Evolutionary conservation across 2,329 filamentous ascomycete genomes (phyloP).

Genomic region (Bipolaris victoriae): DNA sequence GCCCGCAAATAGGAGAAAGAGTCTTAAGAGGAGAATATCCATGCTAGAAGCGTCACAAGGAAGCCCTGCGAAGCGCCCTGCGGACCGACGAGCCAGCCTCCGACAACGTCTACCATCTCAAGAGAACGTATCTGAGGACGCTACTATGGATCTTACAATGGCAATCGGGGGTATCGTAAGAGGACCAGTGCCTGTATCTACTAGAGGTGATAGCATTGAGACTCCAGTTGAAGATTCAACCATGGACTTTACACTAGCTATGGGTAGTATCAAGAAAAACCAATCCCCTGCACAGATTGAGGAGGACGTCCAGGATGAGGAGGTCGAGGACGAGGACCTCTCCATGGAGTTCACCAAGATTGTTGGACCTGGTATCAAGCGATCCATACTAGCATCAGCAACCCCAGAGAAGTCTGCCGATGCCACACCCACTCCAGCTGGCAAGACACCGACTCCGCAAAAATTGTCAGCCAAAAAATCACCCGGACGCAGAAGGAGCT

Average conservation of each 20-base stretch:
- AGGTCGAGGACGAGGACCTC: conserved; percentile 49
- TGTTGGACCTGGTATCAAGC: conserved; percentile 53
- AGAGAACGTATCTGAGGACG: conserved; percentile 48
- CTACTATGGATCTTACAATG: conserved; percentile 50
- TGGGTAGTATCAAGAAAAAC: conserved; percentile 44
- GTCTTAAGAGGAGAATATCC: conserved; percentile 54
- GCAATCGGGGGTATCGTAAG: conserved; percentile 47
- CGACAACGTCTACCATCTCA: conserved; percentile 49
- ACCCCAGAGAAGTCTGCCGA: conserved; percentile 31
- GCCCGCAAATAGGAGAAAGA: conserved; percentile 40
- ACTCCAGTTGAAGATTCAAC: conserved; percentile 43
- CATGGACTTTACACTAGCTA: conserved; percentile 50
- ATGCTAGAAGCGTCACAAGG: conserved; percentile 46
- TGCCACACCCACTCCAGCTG: conserved; percentile 9
- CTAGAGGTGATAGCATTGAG: conserved; percentile 34
- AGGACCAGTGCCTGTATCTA: conserved; percentile 13
- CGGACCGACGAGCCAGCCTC: conserved; percentile 45
- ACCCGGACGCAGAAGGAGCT: conserved; percentile 19
- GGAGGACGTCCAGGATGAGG: conserved; percentile 9
- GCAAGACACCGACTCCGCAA: conserved; percentile 30
- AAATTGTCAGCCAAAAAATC: conserved; percentile 39
- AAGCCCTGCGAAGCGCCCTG: conserved; percentile 46
- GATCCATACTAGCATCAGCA: conserved; percentile 17
- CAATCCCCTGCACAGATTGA: conserved; percentile 7
- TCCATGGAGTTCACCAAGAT: conserved; percentile 61